Evolutionary conservation across 192 early-diverging fungal species (phyloP).

Genomic region (Coemansia sp.): DNA sequence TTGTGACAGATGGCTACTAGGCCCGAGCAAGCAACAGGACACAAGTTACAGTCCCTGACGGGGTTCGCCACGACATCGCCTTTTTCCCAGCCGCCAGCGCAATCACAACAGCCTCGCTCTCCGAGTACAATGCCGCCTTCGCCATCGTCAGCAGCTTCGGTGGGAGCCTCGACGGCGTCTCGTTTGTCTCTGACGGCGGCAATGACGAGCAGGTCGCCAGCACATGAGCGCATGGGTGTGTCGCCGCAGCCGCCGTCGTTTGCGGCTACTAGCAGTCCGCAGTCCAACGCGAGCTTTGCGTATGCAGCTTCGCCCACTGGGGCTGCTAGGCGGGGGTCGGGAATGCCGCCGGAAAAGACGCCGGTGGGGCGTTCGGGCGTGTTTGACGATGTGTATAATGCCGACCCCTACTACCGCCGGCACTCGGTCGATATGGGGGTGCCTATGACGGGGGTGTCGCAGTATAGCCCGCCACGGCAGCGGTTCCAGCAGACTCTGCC

Average conservation of each 20-base stretch:
- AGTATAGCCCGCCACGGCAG: conserved; percentile 21
- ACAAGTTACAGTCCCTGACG: conserved; percentile 33
- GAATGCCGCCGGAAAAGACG: conserved; percentile 37
- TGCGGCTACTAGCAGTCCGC: conserved; percentile 2
- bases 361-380: conserved; percentile 42
- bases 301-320: not conserved
- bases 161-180: not conserved
- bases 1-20: conserved; percentile 17
- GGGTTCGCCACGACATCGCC: conserved; percentile 31
- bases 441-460: conserved; percentile 7
- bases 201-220: not conserved
- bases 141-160: not conserved
- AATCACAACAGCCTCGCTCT: conserved; percentile 2
- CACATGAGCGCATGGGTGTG: not conserved
- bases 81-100: conserved; percentile 44
- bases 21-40: conserved; percentile 33
- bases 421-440: conserved; percentile 49
- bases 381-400: conserved; percentile 26
- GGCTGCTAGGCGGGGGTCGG: not conserved
- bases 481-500: conserved; percentile 12
- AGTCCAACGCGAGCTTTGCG: not conserved
- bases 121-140: not conserved
- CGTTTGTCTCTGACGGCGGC: not conserved
- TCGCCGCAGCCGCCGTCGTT: not conserved
- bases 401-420: conserved; percentile 35